phyloP scores from a whole-genome alignment of 768 basidiomycete species.

The Suillus luteus region DNA sequence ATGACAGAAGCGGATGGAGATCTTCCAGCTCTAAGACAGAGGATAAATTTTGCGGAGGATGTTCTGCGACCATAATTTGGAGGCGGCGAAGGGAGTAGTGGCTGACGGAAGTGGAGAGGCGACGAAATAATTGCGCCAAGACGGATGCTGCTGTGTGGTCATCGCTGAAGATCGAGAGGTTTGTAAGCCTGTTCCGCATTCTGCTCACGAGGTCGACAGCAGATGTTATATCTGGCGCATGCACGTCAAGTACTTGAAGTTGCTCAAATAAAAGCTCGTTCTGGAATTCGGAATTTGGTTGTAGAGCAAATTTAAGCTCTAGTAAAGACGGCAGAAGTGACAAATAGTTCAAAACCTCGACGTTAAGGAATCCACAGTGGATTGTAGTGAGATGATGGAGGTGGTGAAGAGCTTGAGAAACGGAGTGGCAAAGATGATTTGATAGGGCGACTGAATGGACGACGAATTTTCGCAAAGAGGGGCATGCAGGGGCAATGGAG shows the following conservation, averaged over 20 bases:
- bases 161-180: background rate
- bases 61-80: background rate
- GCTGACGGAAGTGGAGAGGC: background rate
- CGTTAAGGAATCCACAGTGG: constrained; percentile 16
- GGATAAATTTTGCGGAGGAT: background rate
- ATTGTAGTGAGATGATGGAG: constrained; percentile 10
- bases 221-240: background rate
- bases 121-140: background rate
- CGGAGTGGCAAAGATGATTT: background rate
- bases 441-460: background rate
- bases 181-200: constrained; percentile 5
- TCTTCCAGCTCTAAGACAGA: background rate
- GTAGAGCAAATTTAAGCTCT: constrained; percentile 3
- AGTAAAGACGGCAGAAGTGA: constrained; percentile 25
- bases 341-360: constrained; percentile 25
- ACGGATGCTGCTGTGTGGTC: background rate
- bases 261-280: background rate
- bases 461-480: background rate
- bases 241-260: constrained; percentile 4
- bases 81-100: constrained; percentile 1
- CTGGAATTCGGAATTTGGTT: background rate
- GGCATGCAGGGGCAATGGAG: background rate
- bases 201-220: constrained; percentile 4
- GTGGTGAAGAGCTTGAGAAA: constrained; percentile 6
- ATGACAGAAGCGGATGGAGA: constrained; percentile 3